A percentile compares a stretch with the other conserved stretches of the same genome.
Conservation (phyloP, 768 basidiomycete species). For the Pisolithus tinctorius region DNA sequence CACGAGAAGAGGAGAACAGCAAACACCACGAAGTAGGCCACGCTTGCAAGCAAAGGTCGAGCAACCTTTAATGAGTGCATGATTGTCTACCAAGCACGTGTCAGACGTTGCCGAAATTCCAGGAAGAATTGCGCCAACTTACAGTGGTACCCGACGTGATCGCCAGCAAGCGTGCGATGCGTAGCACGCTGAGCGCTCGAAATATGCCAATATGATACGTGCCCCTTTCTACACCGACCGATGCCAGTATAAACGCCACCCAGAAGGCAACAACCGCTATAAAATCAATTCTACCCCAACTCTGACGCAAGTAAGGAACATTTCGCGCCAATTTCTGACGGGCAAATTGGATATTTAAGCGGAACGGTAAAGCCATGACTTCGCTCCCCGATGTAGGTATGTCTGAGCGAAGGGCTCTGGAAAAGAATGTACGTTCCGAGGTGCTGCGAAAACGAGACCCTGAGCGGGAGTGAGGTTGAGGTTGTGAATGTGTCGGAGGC, state of each 20-base stretch:
- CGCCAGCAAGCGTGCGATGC: conserved; percentile 75
- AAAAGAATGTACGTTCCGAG: conserved; percentile 43
- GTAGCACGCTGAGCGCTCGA: conserved; percentile 79
- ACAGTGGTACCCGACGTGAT: conserved; percentile 91
- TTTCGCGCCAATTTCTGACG: conserved; percentile 56
- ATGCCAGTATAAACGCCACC: conserved; percentile 70
- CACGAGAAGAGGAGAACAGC: conserved; percentile 86
- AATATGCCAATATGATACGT: conserved; percentile 77
- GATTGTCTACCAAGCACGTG: conserved; percentile 49
- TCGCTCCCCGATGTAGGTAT: conserved; percentile 29
- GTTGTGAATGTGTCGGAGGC: conserved; percentile 24
- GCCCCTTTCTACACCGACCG: conserved; percentile 61
- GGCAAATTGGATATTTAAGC: conserved; percentile 48
- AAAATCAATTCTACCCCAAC: conserved; percentile 88
- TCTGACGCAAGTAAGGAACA: conserved; percentile 86
- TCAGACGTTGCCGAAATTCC: conserved; percentile 4
- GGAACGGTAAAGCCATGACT: conserved; percentile 53
- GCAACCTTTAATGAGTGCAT: conserved; percentile 90
- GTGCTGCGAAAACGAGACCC: conserved; percentile 38
- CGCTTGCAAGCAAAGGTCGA: conserved; percentile 80
- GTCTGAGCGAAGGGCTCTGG: conserved; percentile 41
- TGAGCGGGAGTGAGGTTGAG: conserved; percentile 15
- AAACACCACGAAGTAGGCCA: conserved; percentile 88
- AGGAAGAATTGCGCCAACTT: conserved; percentile 21
- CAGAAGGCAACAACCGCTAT: conserved; percentile 84